Evolutionary conservation across 371 early-diverging fungal species (phyloP).

Genomic region (Zychaea mexicana): DNA sequence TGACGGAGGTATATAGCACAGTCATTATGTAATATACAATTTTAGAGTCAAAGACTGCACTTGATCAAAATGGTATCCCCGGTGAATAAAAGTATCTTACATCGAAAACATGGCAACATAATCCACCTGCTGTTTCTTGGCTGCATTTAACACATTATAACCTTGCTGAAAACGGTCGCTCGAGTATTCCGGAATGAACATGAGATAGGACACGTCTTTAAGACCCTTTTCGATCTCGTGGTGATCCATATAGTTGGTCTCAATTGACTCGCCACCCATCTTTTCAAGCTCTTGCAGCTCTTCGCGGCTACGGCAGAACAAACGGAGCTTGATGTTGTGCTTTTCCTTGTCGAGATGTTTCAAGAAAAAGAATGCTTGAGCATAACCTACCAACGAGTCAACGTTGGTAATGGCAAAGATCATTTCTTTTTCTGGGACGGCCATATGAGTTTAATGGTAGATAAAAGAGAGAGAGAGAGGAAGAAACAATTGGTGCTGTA

Average conservation of each 20-base stretch:
- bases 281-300: slow-evolving; percentile 25
- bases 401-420: slow-evolving; percentile 32
- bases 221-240: slow-evolving; percentile 18
- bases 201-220: slow-evolving; percentile 14
- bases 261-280: slow-evolving; percentile 30
- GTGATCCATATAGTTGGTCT: slow-evolving; percentile 30
- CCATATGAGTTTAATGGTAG: too few species aligned
- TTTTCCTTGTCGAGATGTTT: slow-evolving; percentile 2
- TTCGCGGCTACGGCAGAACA: slow-evolving; percentile 22
- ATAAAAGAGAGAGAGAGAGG: neutral
- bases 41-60: too few species aligned
- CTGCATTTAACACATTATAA: slow-evolving; percentile 25
- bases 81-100: slow-evolving; percentile 21
- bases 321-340: slow-evolving; percentile 11
- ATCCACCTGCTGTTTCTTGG: slow-evolving; percentile 20
- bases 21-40: too few species aligned
- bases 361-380: slow-evolving; percentile 27
- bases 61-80: too few species aligned
- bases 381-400: slow-evolving; percentile 33
- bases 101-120: slow-evolving; percentile 30
- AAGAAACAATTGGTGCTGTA: too few species aligned
- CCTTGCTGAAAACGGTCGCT: slow-evolving; percentile 22
- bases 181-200: slow-evolving; percentile 30
- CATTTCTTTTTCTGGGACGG: neutral
- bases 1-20: too few species aligned